Evolutionary conservation across 2,329 filamentous ascomycete genomes (phyloP).

Genomic region (Alternaria sp.): DNA sequence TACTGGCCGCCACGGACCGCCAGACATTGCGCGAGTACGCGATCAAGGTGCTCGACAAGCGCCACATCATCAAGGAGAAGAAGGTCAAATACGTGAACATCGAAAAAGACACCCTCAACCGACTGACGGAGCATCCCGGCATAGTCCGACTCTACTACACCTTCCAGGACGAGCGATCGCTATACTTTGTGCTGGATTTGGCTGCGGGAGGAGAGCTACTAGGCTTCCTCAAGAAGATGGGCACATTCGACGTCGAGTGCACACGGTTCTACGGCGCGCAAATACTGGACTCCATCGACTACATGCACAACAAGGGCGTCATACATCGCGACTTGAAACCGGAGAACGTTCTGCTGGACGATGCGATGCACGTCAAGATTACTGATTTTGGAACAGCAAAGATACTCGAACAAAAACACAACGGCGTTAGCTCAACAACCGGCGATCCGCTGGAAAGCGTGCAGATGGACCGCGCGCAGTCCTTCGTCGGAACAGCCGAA

Average conservation of each 20-base stretch:
- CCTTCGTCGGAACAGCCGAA: conserved; percentile 96
- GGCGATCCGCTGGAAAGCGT: conserved; percentile 61
- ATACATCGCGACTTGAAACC: conserved; percentile 97
- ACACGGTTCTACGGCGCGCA: conserved; percentile 93
- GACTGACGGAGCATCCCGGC: conserved; percentile 93
- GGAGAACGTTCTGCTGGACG: conserved; percentile 93
- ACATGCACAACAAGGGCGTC: conserved; percentile 95
- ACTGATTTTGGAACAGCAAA: conserved; percentile 99
- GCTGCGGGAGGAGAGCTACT: conserved; percentile 91
- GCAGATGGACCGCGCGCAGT: conserved; percentile 79
- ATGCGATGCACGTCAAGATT: conserved; percentile 97
- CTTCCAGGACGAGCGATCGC: conserved; percentile 93
- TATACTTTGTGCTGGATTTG: conserved; percentile 96
- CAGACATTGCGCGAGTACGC: conserved; percentile 96
- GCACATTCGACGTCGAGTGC: conserved; percentile 94
- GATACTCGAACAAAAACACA: conserved; percentile 67
- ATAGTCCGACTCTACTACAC: conserved; percentile 98
- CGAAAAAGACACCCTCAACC: conserved; percentile 96
- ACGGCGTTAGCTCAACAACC: conserved; percentile 45
- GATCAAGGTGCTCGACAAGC: conserved; percentile 97
- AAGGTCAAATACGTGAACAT: conserved; percentile 99
- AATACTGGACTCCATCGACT: conserved; percentile 94
- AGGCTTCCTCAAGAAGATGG: conserved; percentile 90
- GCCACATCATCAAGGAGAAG: conserved; percentile 99
- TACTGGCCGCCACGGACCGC: conserved; percentile 89